phyloP scores from a whole-genome alignment of 1,139 yeast species.

The Pichia sp. region DNA sequence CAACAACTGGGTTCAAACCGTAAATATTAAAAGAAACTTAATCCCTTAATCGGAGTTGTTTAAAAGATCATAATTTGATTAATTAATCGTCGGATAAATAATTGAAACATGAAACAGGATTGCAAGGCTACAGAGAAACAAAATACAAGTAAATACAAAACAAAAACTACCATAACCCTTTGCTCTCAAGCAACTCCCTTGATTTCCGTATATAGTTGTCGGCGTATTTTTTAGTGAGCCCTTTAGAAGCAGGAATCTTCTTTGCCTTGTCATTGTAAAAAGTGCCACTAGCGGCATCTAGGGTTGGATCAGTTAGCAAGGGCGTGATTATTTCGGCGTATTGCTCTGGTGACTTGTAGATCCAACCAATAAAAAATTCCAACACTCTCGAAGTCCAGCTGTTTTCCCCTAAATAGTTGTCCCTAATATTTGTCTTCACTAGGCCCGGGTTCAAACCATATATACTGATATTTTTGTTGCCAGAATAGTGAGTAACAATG shows the following conservation, averaged over 20 bases:
- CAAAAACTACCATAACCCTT: not conserved
- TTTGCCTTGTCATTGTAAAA: constrained; percentile 32
- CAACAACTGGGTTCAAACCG: too few species aligned
- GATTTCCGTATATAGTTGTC: constrained; percentile 21
- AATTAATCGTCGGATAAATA: too few species aligned
- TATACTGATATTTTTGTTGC: constrained; percentile 22
- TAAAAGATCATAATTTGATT: too few species aligned
- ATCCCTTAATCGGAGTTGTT: too few species aligned
- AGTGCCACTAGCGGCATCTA: constrained; percentile 32
- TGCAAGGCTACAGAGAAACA: too few species aligned
- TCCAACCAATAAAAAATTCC: constrained; percentile 32
- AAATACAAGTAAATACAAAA: too few species aligned
- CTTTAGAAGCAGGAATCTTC: constrained; percentile 28
- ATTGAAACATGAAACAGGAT: too few species aligned
- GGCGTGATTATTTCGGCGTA: constrained; percentile 33
- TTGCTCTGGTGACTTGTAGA: constrained; percentile 32
- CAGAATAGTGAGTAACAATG: constrained; percentile 21
- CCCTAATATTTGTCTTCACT: constrained; percentile 34
- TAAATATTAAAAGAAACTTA: too few species aligned
- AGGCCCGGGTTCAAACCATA: constrained; percentile 39
- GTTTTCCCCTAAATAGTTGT: constrained; percentile 31
- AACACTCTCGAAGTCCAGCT: constrained; percentile 23
- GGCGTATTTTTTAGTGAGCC: constrained; percentile 31
- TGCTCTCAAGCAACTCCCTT: constrained; percentile 5
- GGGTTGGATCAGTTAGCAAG: constrained; percentile 30